Conservation (phyloP, 2,329 filamentous ascomycete species). For the Cladosporium halotolerans region DNA sequence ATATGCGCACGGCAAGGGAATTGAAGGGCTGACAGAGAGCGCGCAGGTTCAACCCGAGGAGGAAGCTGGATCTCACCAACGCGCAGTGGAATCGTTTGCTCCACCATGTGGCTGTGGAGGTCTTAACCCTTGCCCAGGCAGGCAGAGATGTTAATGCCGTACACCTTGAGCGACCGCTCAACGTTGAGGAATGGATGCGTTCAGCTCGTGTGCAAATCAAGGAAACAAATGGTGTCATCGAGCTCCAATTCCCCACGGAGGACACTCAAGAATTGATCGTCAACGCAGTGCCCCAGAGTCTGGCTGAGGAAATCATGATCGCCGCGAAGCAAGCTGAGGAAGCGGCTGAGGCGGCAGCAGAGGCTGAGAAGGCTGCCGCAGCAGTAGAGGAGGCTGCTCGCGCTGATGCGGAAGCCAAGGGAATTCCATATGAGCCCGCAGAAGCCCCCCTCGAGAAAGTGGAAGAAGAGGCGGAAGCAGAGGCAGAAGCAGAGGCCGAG, state of each 20-base stretch:
- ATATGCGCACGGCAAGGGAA: neutral
- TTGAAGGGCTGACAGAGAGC: constrained; percentile 7
- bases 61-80: constrained; percentile 31
- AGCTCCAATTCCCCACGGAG: constrained; percentile 2
- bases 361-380: neutral
- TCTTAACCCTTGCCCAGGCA: constrained; percentile 44
- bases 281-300: constrained; percentile 7
- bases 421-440: too few species aligned
- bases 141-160: constrained; percentile 31
- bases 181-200: constrained; percentile 13
- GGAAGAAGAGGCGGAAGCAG: neutral
- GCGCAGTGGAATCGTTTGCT: constrained; percentile 39
- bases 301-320: constrained; percentile 4
- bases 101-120: constrained; percentile 52
- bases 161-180: constrained; percentile 24
- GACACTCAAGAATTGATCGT: constrained; percentile 7
- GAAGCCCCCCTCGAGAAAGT: too few species aligned
- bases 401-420: neutral
- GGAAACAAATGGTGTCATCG: constrained; percentile 5
- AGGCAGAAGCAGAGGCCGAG: neutral
- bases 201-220: constrained; percentile 9
- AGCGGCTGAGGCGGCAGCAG: constrained; percentile 1
- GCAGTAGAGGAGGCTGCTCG: neutral
- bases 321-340: neutral
- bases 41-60: constrained; percentile 33